phyloP scores from a whole-genome alignment of 2,329 filamentous ascomycete genomes.

The Ophiostoma sp. region DNA sequence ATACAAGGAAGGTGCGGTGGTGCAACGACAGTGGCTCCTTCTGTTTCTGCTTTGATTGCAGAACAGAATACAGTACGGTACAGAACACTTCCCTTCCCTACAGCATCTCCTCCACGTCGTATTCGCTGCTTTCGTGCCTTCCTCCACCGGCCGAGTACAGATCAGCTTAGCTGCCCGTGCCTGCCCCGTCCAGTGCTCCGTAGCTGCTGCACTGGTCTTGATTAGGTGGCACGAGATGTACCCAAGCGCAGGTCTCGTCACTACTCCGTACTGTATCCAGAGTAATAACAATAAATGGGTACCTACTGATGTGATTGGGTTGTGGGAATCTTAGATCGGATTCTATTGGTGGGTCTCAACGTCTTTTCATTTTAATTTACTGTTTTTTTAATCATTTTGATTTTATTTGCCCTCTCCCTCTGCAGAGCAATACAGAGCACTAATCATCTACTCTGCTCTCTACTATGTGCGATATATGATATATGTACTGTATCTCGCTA shows the following conservation, averaged over 20 bases:
- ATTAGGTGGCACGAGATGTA: not conserved
- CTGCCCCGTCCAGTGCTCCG: conserved; percentile 3
- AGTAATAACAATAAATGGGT: too few relatives aligned
- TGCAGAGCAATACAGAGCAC: not conserved
- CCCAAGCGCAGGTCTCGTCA: not conserved
- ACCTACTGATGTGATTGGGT: not conserved
- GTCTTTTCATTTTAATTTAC: not conserved
- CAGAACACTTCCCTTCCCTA: too few relatives aligned
- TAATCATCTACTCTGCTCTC: too few relatives aligned
- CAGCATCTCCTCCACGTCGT: not conserved
- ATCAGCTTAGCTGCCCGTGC: conserved; percentile 11
- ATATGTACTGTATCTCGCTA: not conserved
- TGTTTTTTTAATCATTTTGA: not conserved
- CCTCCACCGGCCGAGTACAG: conserved; percentile 3
- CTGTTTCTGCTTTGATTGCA: not conserved
- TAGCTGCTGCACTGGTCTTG: conserved; percentile 2
- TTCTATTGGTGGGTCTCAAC: not conserved
- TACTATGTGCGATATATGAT: too few relatives aligned
- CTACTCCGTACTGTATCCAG: not conserved
- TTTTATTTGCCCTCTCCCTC: not conserved
- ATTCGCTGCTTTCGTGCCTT: not conserved
- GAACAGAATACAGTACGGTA: not conserved
- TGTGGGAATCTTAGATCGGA: not conserved
- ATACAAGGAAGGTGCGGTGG: not conserved
- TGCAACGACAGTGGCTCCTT: not conserved